phyloP scores from a whole-genome alignment of 2,329 filamentous ascomycete species.

The Cadophora sp. region DNA sequence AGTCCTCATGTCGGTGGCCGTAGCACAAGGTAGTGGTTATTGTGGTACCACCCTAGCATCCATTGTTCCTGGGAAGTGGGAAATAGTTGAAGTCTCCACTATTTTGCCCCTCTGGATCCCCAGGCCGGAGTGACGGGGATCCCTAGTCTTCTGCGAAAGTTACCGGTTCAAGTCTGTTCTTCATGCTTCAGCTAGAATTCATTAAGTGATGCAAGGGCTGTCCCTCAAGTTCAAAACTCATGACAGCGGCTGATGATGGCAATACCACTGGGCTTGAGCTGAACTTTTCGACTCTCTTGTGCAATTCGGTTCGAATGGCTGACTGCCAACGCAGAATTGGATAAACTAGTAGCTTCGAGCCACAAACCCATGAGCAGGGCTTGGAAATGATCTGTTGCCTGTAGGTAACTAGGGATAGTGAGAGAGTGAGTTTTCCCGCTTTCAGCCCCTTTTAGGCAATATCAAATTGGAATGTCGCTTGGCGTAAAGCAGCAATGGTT shows the following conservation, averaged over 20 bases:
- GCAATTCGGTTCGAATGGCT: background rate
- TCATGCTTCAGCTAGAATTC: background rate
- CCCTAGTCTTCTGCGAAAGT: background rate
- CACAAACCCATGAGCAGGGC: conserved; percentile 1
- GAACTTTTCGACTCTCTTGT: background rate
- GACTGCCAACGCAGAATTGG: background rate
- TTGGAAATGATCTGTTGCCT: background rate
- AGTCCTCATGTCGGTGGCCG: conserved; percentile 5
- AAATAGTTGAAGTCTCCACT: background rate
- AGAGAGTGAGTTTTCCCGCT: background rate
- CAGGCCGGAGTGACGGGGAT: background rate
- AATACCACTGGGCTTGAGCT: background rate
- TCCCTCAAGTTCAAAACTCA: background rate
- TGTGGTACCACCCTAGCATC: conserved; percentile 1
- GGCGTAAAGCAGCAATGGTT: conserved; percentile 7
- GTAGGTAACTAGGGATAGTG: background rate
- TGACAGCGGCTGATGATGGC: background rate
- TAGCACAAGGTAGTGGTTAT: conserved; percentile 13
- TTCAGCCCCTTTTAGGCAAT: conserved; percentile 12
- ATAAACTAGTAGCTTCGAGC: conserved; percentile 5
- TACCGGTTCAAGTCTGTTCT: background rate
- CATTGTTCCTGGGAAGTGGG: background rate
- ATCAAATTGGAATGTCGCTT: background rate
- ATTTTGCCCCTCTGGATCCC: background rate
- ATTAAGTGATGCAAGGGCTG: background rate